These are phyloP conservation scores for Cercospora sojina DNA, from an alignment of 2,329 filamentous ascomycete genomes.

Conservation along the genomic window DNA sequence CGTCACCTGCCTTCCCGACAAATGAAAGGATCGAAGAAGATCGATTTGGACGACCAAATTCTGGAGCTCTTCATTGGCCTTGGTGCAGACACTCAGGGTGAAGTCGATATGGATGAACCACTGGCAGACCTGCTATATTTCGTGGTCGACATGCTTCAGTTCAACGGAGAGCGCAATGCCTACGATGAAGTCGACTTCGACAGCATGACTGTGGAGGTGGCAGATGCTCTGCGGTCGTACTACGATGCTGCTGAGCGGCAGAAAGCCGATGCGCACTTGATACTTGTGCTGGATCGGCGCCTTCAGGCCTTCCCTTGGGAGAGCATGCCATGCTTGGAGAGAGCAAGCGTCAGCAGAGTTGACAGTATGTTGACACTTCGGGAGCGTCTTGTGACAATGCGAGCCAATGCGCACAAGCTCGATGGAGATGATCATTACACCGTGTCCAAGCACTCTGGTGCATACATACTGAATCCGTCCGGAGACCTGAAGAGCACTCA, in stretches of 20 bases:
- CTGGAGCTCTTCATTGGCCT: slow-evolving; percentile 87
- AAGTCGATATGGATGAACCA: slow-evolving; percentile 77
- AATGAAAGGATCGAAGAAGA: slow-evolving; percentile 47
- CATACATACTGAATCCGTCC: slow-evolving; percentile 86
- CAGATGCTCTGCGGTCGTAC: slow-evolving; percentile 80
- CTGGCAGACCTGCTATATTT: slow-evolving; percentile 95
- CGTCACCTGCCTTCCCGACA: slow-evolving; percentile 82
- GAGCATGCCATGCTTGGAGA: slow-evolving; percentile 80
- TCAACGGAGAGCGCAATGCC: slow-evolving; percentile 92
- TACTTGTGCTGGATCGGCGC: slow-evolving; percentile 87
- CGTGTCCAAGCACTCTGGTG: slow-evolving; percentile 58
- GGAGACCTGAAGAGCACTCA: slow-evolving; percentile 81
- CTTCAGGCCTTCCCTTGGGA: slow-evolving; percentile 96
- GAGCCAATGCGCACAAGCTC: slow-evolving; percentile 20
- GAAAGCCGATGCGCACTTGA: slow-evolving; percentile 62
- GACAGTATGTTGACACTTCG: slow-evolving; percentile 82
- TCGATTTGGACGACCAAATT: slow-evolving; percentile 64
- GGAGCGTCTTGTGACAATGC: slow-evolving; percentile 65
- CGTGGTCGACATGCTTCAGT: slow-evolving; percentile 92
- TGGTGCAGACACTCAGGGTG: slow-evolving; percentile 67
- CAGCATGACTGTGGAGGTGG: slow-evolving; percentile 79
- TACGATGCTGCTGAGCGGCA: slow-evolving; percentile 53
- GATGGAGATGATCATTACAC: slow-evolving; percentile 35
- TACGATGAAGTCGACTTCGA: slow-evolving; percentile 99
- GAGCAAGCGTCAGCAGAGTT: slow-evolving; percentile 77